Percentiles rank a stretch among this genome's conserved stretches.
Conservation (phyloP, 345 rosid species). For the Ceriops tagal region DNA sequence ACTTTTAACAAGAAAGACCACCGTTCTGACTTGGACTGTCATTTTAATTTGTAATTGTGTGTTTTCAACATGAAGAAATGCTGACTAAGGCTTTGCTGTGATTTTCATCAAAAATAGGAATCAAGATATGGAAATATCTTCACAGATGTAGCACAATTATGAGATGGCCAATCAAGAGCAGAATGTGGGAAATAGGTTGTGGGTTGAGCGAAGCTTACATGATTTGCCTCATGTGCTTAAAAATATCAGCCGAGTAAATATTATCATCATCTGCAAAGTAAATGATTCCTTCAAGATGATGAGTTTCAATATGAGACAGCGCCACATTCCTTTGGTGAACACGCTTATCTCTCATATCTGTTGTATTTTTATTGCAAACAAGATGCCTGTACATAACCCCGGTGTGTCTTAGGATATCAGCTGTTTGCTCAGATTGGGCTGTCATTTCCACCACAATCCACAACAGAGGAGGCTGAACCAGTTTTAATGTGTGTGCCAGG, state of each 20-base stretch:
- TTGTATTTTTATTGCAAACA: conserved; percentile 46
- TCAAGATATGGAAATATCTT: background rate
- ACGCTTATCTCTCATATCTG: conserved; percentile 37
- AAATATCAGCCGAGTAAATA: conserved; percentile 40
- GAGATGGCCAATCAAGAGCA: background rate
- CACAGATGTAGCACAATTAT: background rate
- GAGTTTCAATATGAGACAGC: conserved; percentile 56
- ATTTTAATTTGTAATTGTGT: too few species aligned
- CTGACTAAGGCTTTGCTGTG: background rate
- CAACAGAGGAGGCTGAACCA: conserved; percentile 52
- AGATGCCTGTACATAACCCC: conserved; percentile 63
- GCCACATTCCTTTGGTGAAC: conserved; percentile 63
- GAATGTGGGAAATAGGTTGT: background rate
- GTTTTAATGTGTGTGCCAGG: conserved; percentile 44
- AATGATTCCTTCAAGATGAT: conserved; percentile 56
- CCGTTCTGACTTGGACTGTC: too few species aligned
- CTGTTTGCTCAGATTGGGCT: conserved; percentile 51
- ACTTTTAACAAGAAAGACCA: too few species aligned
- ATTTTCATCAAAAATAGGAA: background rate
- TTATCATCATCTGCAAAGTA: conserved; percentile 53
- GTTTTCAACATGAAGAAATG: too few species aligned
- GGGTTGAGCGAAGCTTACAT: conserved; percentile 31
- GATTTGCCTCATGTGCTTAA: conserved; percentile 53
- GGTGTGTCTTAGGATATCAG: conserved; percentile 46
- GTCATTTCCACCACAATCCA: conserved; percentile 69